These are phyloP conservation scores for Ogataea paradorogensis DNA, from an alignment of 805 yeast genomes.

Conservation along the genomic window DNA sequence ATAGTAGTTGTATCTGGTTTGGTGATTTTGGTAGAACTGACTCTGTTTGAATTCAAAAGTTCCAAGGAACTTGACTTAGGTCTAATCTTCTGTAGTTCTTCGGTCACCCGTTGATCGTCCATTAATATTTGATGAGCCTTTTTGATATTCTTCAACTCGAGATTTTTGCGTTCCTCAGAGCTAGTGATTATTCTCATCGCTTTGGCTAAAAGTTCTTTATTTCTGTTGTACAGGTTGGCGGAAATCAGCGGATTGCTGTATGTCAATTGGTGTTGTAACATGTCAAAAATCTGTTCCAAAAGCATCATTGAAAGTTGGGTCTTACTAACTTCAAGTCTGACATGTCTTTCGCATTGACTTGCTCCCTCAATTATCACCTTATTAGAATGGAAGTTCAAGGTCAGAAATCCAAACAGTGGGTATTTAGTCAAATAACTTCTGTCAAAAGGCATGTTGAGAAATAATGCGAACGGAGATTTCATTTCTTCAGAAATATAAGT, in stretches of 20 bases:
- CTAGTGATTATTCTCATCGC: conserved; percentile 14
- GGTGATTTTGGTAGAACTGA: conserved; percentile 25
- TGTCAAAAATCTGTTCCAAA: conserved; percentile 37
- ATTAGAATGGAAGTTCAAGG: conserved; percentile 23
- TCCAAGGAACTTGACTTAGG: conserved; percentile 26
- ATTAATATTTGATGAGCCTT: conserved; percentile 2
- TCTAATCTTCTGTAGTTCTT: conserved; percentile 10
- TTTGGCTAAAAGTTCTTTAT: conserved; percentile 23
- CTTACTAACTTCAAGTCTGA: conserved; percentile 28
- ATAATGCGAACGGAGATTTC: conserved; percentile 62
- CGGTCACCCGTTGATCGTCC: conserved; percentile 11
- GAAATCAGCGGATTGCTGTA: conserved; percentile 34
- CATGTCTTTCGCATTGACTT: conserved; percentile 22
- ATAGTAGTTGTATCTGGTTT: conserved; percentile 1
- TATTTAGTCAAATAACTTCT: conserved; percentile 34
- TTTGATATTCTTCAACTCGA: conserved; percentile 11
- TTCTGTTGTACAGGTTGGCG: conserved; percentile 29
- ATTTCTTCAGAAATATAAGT: conserved; percentile 52
- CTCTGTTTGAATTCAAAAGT: conserved; percentile 13
- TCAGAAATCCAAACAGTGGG: conserved; percentile 23
- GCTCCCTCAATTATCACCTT: conserved; percentile 27
- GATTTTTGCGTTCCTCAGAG: conserved; percentile 6
- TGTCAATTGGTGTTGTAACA: conserved; percentile 34
- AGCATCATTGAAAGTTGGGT: conserved; percentile 35
- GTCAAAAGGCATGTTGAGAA: conserved; percentile 56